Conservation (phyloP, 345 rosid species). For the Brassica nigra region DNA sequence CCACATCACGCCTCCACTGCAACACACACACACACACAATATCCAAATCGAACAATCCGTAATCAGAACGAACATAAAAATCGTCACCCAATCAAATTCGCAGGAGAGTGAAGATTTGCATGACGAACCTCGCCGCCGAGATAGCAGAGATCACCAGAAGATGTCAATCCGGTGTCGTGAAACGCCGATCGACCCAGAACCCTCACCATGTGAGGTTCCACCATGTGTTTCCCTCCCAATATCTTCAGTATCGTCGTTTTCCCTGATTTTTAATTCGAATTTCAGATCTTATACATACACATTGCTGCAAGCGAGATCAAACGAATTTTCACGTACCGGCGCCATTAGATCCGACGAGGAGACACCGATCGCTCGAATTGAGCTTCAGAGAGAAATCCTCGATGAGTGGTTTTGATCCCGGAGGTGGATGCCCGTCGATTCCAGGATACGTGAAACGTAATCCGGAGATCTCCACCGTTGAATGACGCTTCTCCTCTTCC, state of each 20-base stretch:
- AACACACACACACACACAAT: not conserved
- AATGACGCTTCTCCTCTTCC: not conserved
- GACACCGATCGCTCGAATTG: constrained; percentile 73
- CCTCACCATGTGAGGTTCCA: constrained; percentile 91
- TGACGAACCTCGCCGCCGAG: constrained; percentile 35
- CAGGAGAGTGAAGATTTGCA: constrained; percentile 6
- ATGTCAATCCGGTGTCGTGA: constrained; percentile 79
- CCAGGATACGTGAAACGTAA: constrained; percentile 92
- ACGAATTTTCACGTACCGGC: constrained; percentile 84
- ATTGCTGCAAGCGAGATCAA: too few relatives aligned
- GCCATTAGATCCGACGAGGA: constrained; percentile 98
- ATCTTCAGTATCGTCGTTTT: constrained; percentile 93
- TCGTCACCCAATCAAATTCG: not conserved
- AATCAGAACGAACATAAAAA: not conserved
- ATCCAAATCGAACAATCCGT: not conserved
- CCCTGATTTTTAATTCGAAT: constrained; percentile 39
- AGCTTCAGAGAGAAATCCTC: constrained; percentile 68
- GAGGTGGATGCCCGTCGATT: constrained; percentile 94
- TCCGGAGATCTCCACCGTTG: constrained; percentile 69
- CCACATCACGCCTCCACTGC: constrained; percentile 98
- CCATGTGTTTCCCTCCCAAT: constrained; percentile 96
- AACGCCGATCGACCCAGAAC: constrained; percentile 86
- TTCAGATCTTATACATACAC: not conserved
- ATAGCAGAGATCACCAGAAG: constrained; percentile 39
- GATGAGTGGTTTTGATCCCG: constrained; percentile 73